These are phyloP conservation scores for Thermomucor indicae-seudaticae DNA, from an alignment of 371 early-diverging fungal genomes.

Conservation along the genomic window DNA sequence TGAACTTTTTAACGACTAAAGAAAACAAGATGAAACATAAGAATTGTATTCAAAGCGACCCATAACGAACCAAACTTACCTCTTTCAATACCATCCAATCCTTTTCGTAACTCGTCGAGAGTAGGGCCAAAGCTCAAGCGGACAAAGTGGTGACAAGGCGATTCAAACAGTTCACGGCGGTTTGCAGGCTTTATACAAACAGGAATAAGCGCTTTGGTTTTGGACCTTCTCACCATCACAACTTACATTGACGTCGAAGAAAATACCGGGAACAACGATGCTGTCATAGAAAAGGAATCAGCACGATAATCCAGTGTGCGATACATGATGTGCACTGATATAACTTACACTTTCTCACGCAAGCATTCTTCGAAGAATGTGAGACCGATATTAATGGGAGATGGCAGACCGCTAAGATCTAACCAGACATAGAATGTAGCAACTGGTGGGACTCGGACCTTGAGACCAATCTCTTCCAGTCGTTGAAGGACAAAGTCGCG, in stretches of 20 bases:
- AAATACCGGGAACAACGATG: slow-evolving; percentile 45
- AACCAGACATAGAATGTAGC: slow-evolving; percentile 53
- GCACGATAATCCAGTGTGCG: background rate
- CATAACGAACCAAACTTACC: no score
- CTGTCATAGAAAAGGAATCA: slow-evolving; percentile 5
- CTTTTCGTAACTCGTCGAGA: slow-evolving; percentile 35
- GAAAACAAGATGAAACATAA: no score
- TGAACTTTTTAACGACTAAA: no score
- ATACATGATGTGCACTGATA: background rate
- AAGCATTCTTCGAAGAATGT: slow-evolving; percentile 48
- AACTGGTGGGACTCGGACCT: slow-evolving; percentile 29
- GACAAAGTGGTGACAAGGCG: slow-evolving; percentile 49
- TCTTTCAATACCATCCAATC: slow-evolving; percentile 42
- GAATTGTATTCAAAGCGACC: no score
- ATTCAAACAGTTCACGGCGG: slow-evolving; percentile 46
- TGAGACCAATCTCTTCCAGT: slow-evolving; percentile 34
- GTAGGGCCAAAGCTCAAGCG: slow-evolving; percentile 48
- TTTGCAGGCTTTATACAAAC: slow-evolving; percentile 27
- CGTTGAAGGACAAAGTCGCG: slow-evolving; percentile 37
- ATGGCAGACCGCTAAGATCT: slow-evolving; percentile 31
- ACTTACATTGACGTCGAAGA: slow-evolving; percentile 49
- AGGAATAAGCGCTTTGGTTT: background rate
- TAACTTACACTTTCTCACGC: slow-evolving; percentile 39
- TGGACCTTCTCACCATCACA: background rate
- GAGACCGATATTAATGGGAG: slow-evolving; percentile 44